Percentiles rank a stretch among this genome's conserved stretches.
Conservation (phyloP, 768 basidiomycete species). For the Lentinula guzmanii region DNA sequence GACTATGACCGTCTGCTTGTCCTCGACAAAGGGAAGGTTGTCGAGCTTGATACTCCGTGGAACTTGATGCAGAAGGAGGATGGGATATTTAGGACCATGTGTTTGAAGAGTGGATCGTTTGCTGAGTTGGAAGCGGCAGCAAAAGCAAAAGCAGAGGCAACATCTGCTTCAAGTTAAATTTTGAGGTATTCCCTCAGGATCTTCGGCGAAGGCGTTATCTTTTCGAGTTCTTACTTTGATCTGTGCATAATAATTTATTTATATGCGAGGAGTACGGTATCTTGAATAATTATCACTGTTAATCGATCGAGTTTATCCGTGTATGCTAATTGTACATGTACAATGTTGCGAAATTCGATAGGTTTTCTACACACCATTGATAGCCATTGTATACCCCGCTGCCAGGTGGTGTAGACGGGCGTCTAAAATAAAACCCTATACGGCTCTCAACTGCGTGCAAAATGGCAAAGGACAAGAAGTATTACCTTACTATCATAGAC, state of each 20-base stretch:
- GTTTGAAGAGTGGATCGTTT: slow-evolving; percentile 63
- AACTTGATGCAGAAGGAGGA: slow-evolving; percentile 57
- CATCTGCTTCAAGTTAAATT: neutral
- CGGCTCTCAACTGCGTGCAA: neutral
- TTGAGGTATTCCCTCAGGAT: neutral
- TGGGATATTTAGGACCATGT: slow-evolving; percentile 67
- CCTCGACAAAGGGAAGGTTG: slow-evolving; percentile 35
- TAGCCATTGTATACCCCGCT: slow-evolving; percentile 57
- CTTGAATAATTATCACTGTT: too few species aligned
- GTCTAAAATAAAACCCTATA: slow-evolving; percentile 62
- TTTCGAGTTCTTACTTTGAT: neutral
- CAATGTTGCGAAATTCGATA: too few species aligned
- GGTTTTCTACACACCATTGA: neutral
- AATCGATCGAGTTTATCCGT: too few species aligned
- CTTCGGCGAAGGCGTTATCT: too few species aligned
- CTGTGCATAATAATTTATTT: neutral
- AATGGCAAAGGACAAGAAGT: neutral
- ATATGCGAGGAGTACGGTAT: too few species aligned
- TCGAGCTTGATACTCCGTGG: slow-evolving; percentile 68
- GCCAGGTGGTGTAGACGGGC: slow-evolving; percentile 76
- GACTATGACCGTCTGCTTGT: slow-evolving; percentile 20
- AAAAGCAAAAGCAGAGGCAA: slow-evolving; percentile 31
- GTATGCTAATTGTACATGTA: too few species aligned
- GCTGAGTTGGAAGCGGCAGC: slow-evolving; percentile 55
- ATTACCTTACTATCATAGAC: slow-evolving; percentile 3